phyloP scores from a whole-genome alignment of 352 stramenopile genomes.

The Globisporangium canariense region DNA sequence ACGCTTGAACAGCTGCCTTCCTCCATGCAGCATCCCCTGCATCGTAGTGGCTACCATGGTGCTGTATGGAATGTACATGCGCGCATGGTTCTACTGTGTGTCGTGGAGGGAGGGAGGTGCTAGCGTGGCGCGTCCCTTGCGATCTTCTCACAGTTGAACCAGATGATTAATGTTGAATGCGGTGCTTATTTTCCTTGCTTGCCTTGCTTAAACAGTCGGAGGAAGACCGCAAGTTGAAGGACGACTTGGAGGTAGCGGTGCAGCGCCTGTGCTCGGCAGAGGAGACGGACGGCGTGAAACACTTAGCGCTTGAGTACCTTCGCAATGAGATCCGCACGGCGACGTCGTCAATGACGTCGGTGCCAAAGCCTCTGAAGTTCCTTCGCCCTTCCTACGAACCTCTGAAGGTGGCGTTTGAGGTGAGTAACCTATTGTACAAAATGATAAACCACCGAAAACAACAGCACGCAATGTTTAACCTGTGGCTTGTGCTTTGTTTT shows the following conservation, averaged over 20 bases:
- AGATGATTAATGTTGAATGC: background rate
- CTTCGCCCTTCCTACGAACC: conserved; percentile 94
- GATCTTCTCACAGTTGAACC: conserved; percentile 4
- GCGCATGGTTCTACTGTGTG: background rate
- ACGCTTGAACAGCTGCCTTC: background rate
- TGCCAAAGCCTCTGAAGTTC: conserved; percentile 99
- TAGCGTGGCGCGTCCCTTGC: background rate
- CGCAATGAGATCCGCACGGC: conserved; percentile 95
- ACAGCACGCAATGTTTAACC: background rate
- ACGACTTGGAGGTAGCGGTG: conserved; percentile 90
- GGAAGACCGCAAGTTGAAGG: conserved; percentile 92
- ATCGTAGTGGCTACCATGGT: background rate
- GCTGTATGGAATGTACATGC: background rate
- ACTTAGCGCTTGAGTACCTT: conserved; percentile 94
- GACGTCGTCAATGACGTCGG: conserved; percentile 98
- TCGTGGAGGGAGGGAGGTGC: background rate
- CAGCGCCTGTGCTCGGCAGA: conserved; percentile 61
- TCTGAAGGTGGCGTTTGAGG: conserved; percentile 86
- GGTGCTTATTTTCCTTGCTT: background rate
- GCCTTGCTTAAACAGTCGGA: conserved; percentile 49
- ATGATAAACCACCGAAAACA: background rate
- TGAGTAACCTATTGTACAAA: background rate
- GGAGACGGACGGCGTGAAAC: conserved; percentile 67
- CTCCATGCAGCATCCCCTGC: background rate
- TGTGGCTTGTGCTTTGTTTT: background rate